Base-by-base conservation (phyloP, 2,329 filamentous ascomycete genomes). In the Neonectria coccinea region DNA sequence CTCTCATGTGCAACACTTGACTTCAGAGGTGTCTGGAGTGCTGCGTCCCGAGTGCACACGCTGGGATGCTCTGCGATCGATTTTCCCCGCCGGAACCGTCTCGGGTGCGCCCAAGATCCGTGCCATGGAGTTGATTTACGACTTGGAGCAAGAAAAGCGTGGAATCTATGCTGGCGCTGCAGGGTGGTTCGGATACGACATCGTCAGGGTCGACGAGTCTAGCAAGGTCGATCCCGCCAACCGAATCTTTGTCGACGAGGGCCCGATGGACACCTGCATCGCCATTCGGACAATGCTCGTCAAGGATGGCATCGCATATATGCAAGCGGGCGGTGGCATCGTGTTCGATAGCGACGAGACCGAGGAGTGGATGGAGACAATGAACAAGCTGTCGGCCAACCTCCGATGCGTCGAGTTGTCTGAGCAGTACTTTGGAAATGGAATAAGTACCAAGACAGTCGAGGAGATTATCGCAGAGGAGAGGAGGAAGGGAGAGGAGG, bases 81-180 rank as follows among this genome's bases (percentile, higher is more conserved):
- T 99, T 74, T 99, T 99, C 83, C 96, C 96, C 0, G 96, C 96
- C 5, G 96, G 96, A 60, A 99, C 96, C 0, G 95, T 98, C 31
- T 96, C 92, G 18, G 96, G 96, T 5, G 95, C 96, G 4, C 96
- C 96, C 62, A 99, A 99, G 82, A 94, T 99, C 59, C 89, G 91
- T 67, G 96, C 96, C 3, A 99, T 99, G 96, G 92, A 97, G 81
- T 84, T 99, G 66, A 99, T 99, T 74, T 94, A 92, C 51, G 95
- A 98, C 82, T 83, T 98, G 51, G 96, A 99, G 81, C 84, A 87
- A 69, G 96, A 99, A 85, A 97, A 97, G 85, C 87, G 96, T 59
- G 95, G 96, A 44, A 89, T 98, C 42, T 99, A 99, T 76, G 96
- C 96, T 9, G 96, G 96, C 29, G 96, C 96, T 0, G 95, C 97